Conservation (phyloP, 257 asterid genomes). For the Solanum megistacrolobum region DNA sequence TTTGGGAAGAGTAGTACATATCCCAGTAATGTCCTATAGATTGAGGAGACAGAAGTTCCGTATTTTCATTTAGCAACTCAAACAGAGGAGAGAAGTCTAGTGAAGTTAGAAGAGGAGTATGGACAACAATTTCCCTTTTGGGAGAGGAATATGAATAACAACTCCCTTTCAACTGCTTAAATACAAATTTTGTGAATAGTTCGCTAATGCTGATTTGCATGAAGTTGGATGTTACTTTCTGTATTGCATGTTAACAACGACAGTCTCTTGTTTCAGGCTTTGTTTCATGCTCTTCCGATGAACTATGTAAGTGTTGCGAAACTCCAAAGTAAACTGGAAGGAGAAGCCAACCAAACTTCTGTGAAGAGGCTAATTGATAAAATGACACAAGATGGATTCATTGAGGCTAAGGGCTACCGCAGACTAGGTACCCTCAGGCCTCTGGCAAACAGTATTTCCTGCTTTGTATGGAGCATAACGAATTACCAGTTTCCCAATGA, state of each 20-base stretch:
- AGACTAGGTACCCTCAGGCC: conserved; percentile 45
- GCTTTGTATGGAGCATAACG: not conserved
- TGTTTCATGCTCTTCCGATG: conserved; percentile 83
- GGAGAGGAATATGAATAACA: not conserved
- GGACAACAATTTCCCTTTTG: not conserved
- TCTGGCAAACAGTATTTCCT: not conserved
- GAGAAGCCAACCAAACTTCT: conserved; percentile 50
- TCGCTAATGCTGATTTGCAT: not conserved
- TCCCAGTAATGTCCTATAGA: not conserved
- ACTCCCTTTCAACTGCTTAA: not conserved
- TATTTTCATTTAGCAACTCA: not conserved
- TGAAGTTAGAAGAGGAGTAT: not conserved
- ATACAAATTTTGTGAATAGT: not conserved
- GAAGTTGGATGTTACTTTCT: not conserved
- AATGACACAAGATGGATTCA: conserved; percentile 74
- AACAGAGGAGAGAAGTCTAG: not conserved
- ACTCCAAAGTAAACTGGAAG: conserved; percentile 74
- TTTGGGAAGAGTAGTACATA: not conserved
- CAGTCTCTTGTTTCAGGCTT: conserved; percentile 44
- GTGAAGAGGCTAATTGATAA: conserved; percentile 74
- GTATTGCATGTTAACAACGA: not conserved
- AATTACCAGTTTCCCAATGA: not conserved
- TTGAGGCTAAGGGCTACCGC: conserved; percentile 64
- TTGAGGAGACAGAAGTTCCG: not conserved
- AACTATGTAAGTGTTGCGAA: conserved; percentile 48